phyloP scores from a whole-genome alignment of 257 asterid genomes.

The Solanum raphanifolium region DNA sequence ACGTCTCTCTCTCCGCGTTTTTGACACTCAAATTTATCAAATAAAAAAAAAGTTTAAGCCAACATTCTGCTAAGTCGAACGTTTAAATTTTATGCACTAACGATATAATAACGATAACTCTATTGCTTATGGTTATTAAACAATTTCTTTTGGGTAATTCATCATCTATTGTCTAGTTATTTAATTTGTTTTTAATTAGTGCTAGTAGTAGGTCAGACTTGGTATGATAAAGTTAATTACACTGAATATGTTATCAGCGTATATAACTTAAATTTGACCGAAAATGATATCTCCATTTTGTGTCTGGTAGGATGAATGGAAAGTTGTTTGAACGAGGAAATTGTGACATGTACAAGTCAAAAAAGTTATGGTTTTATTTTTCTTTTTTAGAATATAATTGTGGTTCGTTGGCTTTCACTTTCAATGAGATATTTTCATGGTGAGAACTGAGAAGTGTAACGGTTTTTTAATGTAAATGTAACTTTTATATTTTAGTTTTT shows the following conservation, averaged over 20 bases:
- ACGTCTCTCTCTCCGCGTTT: conserved; percentile 7
- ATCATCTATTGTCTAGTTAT: background rate
- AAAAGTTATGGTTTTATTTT: background rate
- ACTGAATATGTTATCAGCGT: background rate
- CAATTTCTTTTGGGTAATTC: background rate
- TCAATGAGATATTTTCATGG: background rate
- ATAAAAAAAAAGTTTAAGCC: background rate
- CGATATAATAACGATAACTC: background rate
- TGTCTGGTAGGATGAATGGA: background rate
- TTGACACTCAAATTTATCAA: background rate
- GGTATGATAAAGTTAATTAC: fast-evolving
- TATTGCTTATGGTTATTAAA: background rate
- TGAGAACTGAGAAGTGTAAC: background rate
- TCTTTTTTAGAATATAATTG: background rate
- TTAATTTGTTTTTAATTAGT: background rate
- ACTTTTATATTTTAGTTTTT: no score
- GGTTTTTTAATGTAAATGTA: background rate
- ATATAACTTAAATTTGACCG: no score
- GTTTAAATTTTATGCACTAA: background rate
- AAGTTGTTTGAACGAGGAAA: background rate
- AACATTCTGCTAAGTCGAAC: background rate
- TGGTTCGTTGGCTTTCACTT: background rate
- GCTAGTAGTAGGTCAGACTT: background rate
- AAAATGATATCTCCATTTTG: background rate
- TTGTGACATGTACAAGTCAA: background rate